Percentiles rank a stretch among this genome's conserved stretches.
Evolutionary conservation across 768 basidiomycete genomes (phyloP).

Genomic region (Clitopilus hobsonii): DNA sequence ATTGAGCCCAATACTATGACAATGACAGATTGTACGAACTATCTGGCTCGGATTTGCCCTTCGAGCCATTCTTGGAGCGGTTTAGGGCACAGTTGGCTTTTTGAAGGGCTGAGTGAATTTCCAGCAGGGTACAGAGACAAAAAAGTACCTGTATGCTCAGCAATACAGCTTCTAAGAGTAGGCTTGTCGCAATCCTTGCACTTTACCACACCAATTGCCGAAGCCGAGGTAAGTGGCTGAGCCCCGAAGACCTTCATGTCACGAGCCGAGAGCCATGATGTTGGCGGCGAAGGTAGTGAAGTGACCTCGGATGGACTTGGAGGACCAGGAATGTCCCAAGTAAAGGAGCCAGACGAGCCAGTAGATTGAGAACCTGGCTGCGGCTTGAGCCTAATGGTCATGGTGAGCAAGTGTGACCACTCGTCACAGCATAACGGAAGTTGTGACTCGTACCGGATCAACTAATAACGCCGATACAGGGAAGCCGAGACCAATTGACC

Average conservation of each 20-base stretch:
- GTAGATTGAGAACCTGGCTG: conserved; percentile 26
- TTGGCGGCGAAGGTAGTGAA: conserved; percentile 65
- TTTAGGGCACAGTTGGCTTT: conserved; percentile 61
- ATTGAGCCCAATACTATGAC: neutral
- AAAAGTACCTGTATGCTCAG: conserved; percentile 66
- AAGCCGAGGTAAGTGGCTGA: conserved; percentile 60
- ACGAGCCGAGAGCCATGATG: conserved; percentile 77
- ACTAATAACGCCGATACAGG: neutral
- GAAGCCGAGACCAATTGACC: neutral
- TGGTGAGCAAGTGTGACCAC: conserved; percentile 11
- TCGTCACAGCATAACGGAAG: neutral
- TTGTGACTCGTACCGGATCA: neutral
- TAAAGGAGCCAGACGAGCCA: conserved; percentile 46
- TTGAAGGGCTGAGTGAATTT: conserved; percentile 5
- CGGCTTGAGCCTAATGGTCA: conserved; percentile 44
- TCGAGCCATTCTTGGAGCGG: conserved; percentile 50
- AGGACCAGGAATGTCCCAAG: conserved; percentile 50
- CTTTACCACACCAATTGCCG: conserved; percentile 58
- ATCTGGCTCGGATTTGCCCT: conserved; percentile 52
- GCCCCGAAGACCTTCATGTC: conserved; percentile 89
- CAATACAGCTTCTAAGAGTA: conserved; percentile 66
- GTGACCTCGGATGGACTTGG: conserved; percentile 31
- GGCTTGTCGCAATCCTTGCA: conserved; percentile 85
- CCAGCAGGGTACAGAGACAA: neutral
- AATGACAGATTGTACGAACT: conserved; percentile 22